Evolutionary conservation across 2,329 filamentous ascomycete species (phyloP).

Genomic region (Cucurbitaria berberidis): DNA sequence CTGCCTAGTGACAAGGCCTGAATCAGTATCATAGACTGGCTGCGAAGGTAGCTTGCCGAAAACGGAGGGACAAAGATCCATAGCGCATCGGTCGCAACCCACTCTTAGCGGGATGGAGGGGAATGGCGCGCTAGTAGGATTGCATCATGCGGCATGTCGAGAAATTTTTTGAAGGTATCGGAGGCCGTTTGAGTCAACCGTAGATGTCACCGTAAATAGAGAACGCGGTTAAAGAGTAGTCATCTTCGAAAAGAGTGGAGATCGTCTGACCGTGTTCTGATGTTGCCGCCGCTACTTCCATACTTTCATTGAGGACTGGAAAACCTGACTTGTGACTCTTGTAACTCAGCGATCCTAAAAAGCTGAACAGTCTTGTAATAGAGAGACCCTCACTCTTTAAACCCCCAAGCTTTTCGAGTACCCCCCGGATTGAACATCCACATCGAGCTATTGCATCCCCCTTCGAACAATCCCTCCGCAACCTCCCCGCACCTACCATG

Average conservation of each 20-base stretch:
- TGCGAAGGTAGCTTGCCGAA: slow-evolving; percentile 2
- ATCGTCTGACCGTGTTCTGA: slow-evolving; percentile 18
- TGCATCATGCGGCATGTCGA: slow-evolving; percentile 42
- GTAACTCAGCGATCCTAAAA: slow-evolving; percentile 5
- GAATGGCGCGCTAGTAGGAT: slow-evolving; percentile 28
- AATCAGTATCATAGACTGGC: too few species aligned
- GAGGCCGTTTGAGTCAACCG: slow-evolving; percentile 22
- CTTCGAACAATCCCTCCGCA: slow-evolving; percentile 24
- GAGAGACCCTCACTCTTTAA: background rate
- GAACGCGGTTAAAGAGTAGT: slow-evolving; percentile 11
- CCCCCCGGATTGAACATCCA: slow-evolving; percentile 19
- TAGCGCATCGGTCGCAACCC: background rate
- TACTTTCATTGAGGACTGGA: slow-evolving; percentile 19
- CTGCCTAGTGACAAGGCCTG: too few species aligned
- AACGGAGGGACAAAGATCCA: slow-evolving; percentile 3
- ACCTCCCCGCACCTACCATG: slow-evolving; percentile 37
- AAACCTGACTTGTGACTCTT: slow-evolving; percentile 5
- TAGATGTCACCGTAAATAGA: slow-evolving; percentile 14
- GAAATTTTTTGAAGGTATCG: slow-evolving; percentile 35
- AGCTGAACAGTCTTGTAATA: background rate
- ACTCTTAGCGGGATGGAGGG: slow-evolving; percentile 19
- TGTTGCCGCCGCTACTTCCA: slow-evolving; percentile 19
- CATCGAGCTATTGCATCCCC: slow-evolving; percentile 26
- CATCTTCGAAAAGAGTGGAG: slow-evolving; percentile 18
- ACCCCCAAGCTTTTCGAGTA: slow-evolving; percentile 5